These are phyloP conservation scores for Rhynchospora breviuscula DNA, from an alignment of 176 grass and related monocot genomes.

Conservation along the genomic window DNA sequence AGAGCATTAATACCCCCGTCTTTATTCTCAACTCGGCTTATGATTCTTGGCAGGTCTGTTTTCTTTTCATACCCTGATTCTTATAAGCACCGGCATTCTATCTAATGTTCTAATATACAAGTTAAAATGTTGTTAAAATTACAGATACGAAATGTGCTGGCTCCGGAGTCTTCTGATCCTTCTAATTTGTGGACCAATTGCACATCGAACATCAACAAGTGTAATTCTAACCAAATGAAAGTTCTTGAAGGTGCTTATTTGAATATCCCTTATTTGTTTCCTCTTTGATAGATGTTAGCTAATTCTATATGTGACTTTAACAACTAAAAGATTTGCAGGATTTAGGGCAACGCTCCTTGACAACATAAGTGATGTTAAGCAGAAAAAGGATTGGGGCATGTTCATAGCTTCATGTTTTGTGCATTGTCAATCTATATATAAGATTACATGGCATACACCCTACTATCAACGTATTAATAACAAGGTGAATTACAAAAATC, in stretches of 20 bases:
- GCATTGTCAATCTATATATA: conserved; percentile 57
- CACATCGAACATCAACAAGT: conserved; percentile 32
- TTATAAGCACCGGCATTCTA: not conserved
- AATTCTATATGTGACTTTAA: conserved; percentile 12
- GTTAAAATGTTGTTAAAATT: not conserved
- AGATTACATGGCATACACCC: conserved; percentile 62
- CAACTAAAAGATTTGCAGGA: conserved; percentile 31
- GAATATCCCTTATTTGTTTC: not conserved
- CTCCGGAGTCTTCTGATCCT: conserved; percentile 25
- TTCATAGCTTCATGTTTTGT: conserved; percentile 74
- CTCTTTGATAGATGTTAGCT: not conserved
- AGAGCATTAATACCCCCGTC: conserved; percentile 37
- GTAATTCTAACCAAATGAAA: conserved; percentile 42
- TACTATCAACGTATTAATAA: conserved; percentile 53
- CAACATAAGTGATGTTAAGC: conserved; percentile 46
- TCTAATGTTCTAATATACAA: not conserved
- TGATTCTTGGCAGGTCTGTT: conserved; percentile 60
- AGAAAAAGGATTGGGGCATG: conserved; percentile 58
- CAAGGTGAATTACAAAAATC: conserved; percentile 38
- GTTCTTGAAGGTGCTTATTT: conserved; percentile 39
- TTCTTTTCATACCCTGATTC: not conserved
- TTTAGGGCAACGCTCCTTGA: conserved; percentile 60
- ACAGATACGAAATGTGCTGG: conserved; percentile 36
- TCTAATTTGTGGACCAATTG: conserved; percentile 33
- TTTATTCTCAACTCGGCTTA: conserved; percentile 67